Conservation (phyloP, 352 stramenopile species). For the Pythium brachiatum region DNA sequence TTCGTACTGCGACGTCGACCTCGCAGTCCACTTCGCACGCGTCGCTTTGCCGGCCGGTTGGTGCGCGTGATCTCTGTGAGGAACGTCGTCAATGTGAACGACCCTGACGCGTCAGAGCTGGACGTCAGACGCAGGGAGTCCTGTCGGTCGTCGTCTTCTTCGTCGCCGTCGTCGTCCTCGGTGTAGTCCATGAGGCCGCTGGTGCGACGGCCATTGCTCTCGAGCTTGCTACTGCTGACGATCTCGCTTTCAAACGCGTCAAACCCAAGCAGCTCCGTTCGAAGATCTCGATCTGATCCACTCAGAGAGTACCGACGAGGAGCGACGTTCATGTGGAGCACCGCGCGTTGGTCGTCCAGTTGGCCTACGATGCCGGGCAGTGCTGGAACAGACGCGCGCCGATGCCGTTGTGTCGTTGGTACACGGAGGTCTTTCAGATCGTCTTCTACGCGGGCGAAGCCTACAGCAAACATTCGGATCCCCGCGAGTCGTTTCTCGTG, state of each 20-base stretch:
- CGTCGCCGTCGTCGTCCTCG: slow-evolving; percentile 7
- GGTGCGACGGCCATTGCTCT: neutral
- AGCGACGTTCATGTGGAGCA: neutral
- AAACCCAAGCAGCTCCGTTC: slow-evolving; percentile 17
- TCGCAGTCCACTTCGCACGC: neutral
- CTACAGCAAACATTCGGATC: slow-evolving; percentile 23
- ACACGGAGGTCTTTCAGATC: neutral
- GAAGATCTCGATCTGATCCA: slow-evolving; percentile 4
- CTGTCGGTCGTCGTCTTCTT: neutral
- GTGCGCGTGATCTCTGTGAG: slow-evolving; percentile 8
- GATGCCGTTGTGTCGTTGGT: neutral
- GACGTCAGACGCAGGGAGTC: neutral
- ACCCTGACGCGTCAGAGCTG: neutral
- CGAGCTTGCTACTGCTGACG: neutral
- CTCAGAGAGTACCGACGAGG: slow-evolving; percentile 17
- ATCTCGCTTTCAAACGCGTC: slow-evolving; percentile 18
- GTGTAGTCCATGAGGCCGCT: neutral
- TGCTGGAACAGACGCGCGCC: slow-evolving; percentile 10
- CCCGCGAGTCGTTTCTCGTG: slow-evolving; percentile 25
- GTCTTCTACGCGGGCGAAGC: slow-evolving; percentile 1
- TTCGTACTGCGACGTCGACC: neutral
- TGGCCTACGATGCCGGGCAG: neutral
- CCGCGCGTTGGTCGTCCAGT: slow-evolving; percentile 4
- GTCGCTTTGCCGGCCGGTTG: neutral
- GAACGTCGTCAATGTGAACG: slow-evolving; percentile 17